Evolutionary conservation across 2,329 filamentous ascomycete genomes (phyloP), one percentile per base, ranked within the genome.

Genomic region (Trichoderma citrinoviride): DNA sequence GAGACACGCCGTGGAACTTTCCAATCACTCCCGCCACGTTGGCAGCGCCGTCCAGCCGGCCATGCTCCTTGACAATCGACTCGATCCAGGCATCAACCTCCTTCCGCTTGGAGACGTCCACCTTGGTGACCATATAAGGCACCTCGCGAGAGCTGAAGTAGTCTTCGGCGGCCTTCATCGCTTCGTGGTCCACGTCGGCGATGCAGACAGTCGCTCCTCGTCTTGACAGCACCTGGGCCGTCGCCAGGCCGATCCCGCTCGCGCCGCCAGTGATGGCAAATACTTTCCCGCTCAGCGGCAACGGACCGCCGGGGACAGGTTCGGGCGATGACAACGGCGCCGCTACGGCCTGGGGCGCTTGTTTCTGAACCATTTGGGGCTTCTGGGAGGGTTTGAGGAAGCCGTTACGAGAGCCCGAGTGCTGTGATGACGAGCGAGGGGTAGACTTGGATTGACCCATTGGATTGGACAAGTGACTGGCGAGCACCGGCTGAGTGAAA

Each of bases 1-100:
- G 68, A 41, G 76, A 72, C 61, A 76, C 69, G 12, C 76, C 76
- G 65, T 81, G 79, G 43, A 75, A 71, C 68, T 77, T 77, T 63
- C 80, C 80, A 67, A 82, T 80, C 49, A 84, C 74, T 8, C 82
- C 82, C 1, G 84, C 84, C 2, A 82, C 77, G 64, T 87, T 85
- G 23, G 80, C 83, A 12, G 83, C 81, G 7, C 83, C 80, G 69
- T 84, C 80, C 15, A 85, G 77, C 44, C 80, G 78, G 5, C 83
- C 83, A 58, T 82, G 81, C 29, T 76, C 75, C 10, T 75, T 70
- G 17, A 84, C 73, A 5, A 80, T 77, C 29, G 71, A 72, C 6
- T 73, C 72, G 49, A 84, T 80, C 83, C 83, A 85, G 23, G 70
- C 69, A 23, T 85, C 80, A 3, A 85, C 82, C 33, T 82, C 74